Percentiles rank a stretch among this genome's conserved stretches.
Evolutionary conservation across 768 basidiomycete genomes (phyloP).

Genomic region (Coprinellus micaceus): DNA sequence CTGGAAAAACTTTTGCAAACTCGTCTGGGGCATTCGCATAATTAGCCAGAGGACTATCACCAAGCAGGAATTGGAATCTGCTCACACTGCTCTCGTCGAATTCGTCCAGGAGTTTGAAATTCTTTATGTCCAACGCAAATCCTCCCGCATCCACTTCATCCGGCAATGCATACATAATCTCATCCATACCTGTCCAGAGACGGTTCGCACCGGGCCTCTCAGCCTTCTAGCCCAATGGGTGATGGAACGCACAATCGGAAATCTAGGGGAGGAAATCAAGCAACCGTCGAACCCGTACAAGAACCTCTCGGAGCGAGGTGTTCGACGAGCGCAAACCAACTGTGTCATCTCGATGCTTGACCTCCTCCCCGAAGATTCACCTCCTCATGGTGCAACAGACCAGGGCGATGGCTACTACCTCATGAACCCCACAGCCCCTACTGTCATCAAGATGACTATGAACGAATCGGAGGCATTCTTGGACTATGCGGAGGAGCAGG

Average conservation of each 20-base stretch:
- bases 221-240: constrained; percentile 12
- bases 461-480: constrained; percentile 11
- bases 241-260: constrained; percentile 30
- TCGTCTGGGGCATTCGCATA: constrained; percentile 22
- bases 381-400: neutral
- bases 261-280: constrained; percentile 24
- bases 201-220: constrained; percentile 9
- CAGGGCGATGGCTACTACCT: neutral
- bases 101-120: constrained; percentile 4
- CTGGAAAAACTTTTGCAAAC: constrained; percentile 29
- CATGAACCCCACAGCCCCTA: neutral
- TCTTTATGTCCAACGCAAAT: neutral
- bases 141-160: constrained; percentile 1
- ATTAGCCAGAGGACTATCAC: constrained; percentile 23
- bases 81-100: constrained; percentile 18
- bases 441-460: neutral
- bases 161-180: constrained; percentile 12
- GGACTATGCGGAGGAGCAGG: no score
- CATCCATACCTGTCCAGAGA: constrained; percentile 18
- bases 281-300: constrained; percentile 24
- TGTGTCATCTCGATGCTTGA: neutral
- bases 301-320: constrained; percentile 20
- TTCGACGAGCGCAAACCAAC: constrained; percentile 11
- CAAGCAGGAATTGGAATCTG: constrained; percentile 13
- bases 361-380: constrained; percentile 3